phyloP scores from a whole-genome alignment of 139 green algal species.

The Chlorella sp. region DNA sequence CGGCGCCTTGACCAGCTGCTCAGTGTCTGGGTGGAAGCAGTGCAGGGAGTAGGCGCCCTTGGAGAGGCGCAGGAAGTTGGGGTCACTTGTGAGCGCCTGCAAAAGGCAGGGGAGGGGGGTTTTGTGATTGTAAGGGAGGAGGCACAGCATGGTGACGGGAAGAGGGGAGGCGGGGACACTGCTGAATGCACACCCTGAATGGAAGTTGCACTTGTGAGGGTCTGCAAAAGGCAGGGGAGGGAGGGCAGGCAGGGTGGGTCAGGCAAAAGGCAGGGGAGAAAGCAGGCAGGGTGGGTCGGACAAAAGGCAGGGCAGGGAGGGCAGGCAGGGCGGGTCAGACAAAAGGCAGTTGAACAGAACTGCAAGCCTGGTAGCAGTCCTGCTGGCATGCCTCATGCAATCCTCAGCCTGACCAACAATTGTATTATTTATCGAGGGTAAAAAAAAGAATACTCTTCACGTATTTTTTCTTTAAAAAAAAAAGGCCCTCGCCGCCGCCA shows the following conservation, averaged over 20 bases:
- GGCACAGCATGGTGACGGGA: not conserved
- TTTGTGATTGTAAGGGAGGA: not conserved
- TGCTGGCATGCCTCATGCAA: too few species aligned
- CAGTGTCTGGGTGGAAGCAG: slow-evolving; percentile 37
- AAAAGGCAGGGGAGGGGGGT: not conserved
- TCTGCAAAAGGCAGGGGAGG: too few species aligned
- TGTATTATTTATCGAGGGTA: too few species aligned
- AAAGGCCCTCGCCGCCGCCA: too few species aligned
- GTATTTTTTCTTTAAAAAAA: too few species aligned
- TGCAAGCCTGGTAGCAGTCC: too few species aligned
- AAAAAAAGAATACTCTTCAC: too few species aligned
- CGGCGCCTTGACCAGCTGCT: slow-evolving; percentile 7
- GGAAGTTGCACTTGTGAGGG: not conserved
- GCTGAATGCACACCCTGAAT: too few species aligned
- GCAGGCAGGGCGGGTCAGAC: too few species aligned
- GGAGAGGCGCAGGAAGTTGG: slow-evolving; percentile 38
- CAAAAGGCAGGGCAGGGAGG: not conserved
- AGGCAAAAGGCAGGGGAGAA: not conserved
- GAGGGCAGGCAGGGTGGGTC: too few species aligned
- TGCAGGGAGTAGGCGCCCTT: slow-evolving; percentile 44
- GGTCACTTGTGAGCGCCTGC: slow-evolving; percentile 20
- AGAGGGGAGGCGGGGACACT: not conserved
- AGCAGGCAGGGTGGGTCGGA: not conserved
- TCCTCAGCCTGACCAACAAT: too few species aligned
- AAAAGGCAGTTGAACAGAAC: too few species aligned